Base-by-base conservation (phyloP, 768 basidiomycete species). In the Naganishia vishniacii region DNA sequence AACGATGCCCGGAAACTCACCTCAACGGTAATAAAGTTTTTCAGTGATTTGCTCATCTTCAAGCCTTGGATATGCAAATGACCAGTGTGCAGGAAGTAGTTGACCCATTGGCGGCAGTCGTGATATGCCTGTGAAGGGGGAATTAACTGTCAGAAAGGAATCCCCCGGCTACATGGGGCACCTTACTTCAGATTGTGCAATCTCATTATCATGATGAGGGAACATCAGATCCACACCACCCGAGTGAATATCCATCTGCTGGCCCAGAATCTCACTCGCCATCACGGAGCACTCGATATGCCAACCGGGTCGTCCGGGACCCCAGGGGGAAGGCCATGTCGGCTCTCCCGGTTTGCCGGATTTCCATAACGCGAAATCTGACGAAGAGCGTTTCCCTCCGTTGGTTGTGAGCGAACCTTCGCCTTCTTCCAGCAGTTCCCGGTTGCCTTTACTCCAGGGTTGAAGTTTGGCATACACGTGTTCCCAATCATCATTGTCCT, bases 271-370 rank as follows among this genome's bases (percentile, higher is more conserved):
- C 32, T 87, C 91, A 68, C 85, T 88, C 18, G 93, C 93, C 94
- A 99, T 99, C 34, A 95, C 94, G 3, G 90, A 93, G 79, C 94
- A 99, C 76, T 99, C 94, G 64, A 99, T 98, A 76, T 99, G 94
- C 94, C 94, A 99, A 16, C 94, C 94, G 3, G 94, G 94, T 45
- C 94, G 83, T n/a, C 93, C 92, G 44, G 80, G 81, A 18, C 95
- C 95, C 95, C 95, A 99, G 5, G 91, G 88, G 12, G 92, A 95
- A 0, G 87, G 84, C 94, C 95, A 99, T 3, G 86, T 86, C 1
- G 95, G 95, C 76, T 99, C 95, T 7, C 95, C 95, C 2, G 91
- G 85, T 80, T 92, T 94, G 31, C 91, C 90, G 1, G 88, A 86
- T 79, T 99, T 99, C 95, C 95, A 99, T 13, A 99, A 81, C 4